Conservation (phyloP, 2,329 filamentous ascomycete species). For the Chaetomium sp. region DNA sequence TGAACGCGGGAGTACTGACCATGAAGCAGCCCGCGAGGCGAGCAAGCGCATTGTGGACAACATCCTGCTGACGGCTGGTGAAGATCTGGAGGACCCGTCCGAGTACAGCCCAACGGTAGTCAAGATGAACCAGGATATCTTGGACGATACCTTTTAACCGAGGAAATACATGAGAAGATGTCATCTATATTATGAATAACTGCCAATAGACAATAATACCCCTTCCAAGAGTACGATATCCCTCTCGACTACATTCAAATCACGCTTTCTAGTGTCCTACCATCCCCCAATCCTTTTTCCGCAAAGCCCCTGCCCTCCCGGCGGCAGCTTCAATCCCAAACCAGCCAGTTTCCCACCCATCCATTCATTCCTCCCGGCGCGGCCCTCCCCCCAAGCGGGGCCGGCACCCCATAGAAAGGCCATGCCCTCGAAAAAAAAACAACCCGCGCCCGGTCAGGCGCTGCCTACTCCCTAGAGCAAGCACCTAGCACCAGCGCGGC, state of each 20-base stretch:
- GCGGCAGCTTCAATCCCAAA: too few relatives aligned
- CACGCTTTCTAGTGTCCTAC: neutral
- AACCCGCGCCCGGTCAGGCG: neutral
- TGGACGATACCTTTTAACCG: constrained; percentile 62
- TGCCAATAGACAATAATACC: constrained; percentile 4
- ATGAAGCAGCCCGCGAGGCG: constrained; percentile 68
- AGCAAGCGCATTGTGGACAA: constrained; percentile 81
- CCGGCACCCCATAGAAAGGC: constrained; percentile 7
- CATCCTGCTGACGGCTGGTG: constrained; percentile 74
- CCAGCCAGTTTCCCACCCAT: too few relatives aligned
- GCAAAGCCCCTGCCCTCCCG: too few relatives aligned
- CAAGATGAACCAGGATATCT: constrained; percentile 63
- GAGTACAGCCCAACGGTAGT: constrained; percentile 68
- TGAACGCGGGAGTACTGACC: constrained; percentile 15
- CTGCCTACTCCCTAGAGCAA: neutral
- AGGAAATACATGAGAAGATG: neutral
- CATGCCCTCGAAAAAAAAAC: neutral
- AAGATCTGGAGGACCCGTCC: constrained; percentile 55
- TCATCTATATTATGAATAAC: neutral
- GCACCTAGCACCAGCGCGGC: neutral
- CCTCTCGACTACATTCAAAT: neutral
- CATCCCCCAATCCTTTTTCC: neutral
- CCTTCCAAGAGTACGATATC: neutral
- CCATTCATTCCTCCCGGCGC: constrained; percentile 7
- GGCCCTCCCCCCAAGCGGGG: constrained; percentile 12